phyloP scores from a whole-genome alignment of 1,139 yeast genomes.

The Sugiyamaella japonica region DNA sequence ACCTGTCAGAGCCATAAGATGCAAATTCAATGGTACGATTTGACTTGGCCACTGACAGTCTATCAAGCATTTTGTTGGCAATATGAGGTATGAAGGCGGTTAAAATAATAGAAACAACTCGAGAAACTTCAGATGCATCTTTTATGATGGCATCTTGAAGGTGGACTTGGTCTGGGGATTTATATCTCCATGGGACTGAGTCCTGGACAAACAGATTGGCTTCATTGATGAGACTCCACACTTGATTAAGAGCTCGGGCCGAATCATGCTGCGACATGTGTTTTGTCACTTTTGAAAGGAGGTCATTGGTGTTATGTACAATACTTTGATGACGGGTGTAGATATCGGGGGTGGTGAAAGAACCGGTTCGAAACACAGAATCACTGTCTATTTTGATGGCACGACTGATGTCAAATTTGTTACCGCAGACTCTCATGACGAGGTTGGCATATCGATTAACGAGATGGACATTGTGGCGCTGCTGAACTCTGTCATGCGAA shows the following conservation, averaged over 20 bases:
- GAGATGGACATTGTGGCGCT: conserved; percentile 59
- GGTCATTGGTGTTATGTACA: conserved; percentile 35
- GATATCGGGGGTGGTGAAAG: conserved; percentile 19
- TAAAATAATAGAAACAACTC: conserved; percentile 66
- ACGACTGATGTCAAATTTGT: conserved; percentile 57
- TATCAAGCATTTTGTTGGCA: conserved; percentile 57
- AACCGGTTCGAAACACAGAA: conserved; percentile 11
- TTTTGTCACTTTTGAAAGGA: conserved; percentile 44
- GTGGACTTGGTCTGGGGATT: conserved; percentile 14
- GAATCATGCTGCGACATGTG: conserved; percentile 54
- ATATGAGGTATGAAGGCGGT: conserved; percentile 73
- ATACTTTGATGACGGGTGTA: conserved; percentile 23
- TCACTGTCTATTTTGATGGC: conserved; percentile 15
- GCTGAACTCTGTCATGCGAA: conserved; percentile 56
- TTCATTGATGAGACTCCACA: conserved; percentile 61
- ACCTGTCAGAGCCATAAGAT: conserved; percentile 48
- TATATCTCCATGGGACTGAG: conserved; percentile 55
- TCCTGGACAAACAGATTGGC: conserved; percentile 63
- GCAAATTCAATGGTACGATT: conserved; percentile 49
- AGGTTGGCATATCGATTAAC: conserved; percentile 85
- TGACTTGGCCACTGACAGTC: conserved; percentile 53
- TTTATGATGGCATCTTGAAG: conserved; percentile 52
- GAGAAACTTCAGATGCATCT: conserved; percentile 66
- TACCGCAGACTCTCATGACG: conserved; percentile 69
- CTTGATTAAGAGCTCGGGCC: conserved; percentile 54